Conservation (phyloP, 2,329 filamentous ascomycete species). For the Curvularia sp. region DNA sequence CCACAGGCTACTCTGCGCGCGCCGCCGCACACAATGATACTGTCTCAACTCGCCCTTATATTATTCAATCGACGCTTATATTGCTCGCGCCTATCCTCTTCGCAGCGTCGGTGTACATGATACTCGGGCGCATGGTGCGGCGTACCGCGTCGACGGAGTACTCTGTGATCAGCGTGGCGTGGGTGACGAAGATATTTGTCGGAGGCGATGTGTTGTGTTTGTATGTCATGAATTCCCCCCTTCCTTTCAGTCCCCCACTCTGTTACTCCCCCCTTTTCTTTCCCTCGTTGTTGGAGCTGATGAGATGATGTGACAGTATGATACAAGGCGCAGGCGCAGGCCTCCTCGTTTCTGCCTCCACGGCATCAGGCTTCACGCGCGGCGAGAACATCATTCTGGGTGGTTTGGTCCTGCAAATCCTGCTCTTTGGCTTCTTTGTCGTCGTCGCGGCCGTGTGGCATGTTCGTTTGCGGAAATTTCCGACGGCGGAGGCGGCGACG, state of each 20-base stretch:
- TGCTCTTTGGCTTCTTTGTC: conserved; percentile 65
- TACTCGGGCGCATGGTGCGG: conserved; percentile 52
- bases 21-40: conserved; percentile 45
- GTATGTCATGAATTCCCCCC: neutral
- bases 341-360: conserved; percentile 45
- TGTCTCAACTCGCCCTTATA: conserved; percentile 43
- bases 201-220: conserved; percentile 54
- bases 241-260: no score
- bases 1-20: conserved; percentile 45
- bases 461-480: conserved; percentile 47
- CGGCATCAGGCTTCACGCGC: conserved; percentile 34
- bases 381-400: conserved; percentile 63
- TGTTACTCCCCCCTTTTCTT: neutral
- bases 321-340: conserved; percentile 60
- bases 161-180: conserved; percentile 53
- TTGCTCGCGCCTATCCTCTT: conserved; percentile 53
- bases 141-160: conserved; percentile 52
- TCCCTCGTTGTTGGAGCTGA: neutral
- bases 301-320: neutral
- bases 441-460: conserved; percentile 60
- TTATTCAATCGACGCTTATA: conserved; percentile 49
- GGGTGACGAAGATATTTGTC: conserved; percentile 64
- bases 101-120: conserved; percentile 58
- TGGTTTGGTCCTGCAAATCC: conserved; percentile 64
- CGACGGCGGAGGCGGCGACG: conserved; percentile 32